phyloP scores from a whole-genome alignment of 2,329 filamentous ascomycete genomes.

The Aspergillus bombycis region DNA sequence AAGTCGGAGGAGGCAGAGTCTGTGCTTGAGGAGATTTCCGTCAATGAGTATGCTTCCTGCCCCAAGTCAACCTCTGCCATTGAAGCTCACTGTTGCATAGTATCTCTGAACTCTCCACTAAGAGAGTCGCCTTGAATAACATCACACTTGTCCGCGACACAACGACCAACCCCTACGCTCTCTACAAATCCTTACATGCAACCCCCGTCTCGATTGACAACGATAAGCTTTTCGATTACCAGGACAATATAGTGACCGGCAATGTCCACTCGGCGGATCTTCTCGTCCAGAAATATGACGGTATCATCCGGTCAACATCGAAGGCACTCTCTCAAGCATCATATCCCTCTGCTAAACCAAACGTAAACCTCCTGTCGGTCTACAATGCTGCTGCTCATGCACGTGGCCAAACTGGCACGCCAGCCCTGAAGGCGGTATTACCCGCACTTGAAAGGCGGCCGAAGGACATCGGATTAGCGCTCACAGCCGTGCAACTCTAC shows the following conservation, averaged over 20 bases:
- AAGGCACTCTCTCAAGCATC: slow-evolving; percentile 53
- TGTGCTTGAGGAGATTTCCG: slow-evolving; percentile 54
- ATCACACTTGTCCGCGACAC: slow-evolving; percentile 52
- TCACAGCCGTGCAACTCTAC: slow-evolving; percentile 83
- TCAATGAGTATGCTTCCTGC: slow-evolving; percentile 48
- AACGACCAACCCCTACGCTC: slow-evolving; percentile 59
- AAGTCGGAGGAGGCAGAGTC: slow-evolving; percentile 59
- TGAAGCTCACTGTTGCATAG: slow-evolving; percentile 35
- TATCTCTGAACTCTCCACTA: slow-evolving; percentile 61
- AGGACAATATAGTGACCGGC: slow-evolving; percentile 56
- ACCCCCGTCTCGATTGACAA: slow-evolving; percentile 50
- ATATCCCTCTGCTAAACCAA: slow-evolving; percentile 53
- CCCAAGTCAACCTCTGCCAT: not conserved
- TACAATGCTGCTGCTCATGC: slow-evolving; percentile 76
- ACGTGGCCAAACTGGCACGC: slow-evolving; percentile 60
- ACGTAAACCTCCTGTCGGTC: slow-evolving; percentile 61
- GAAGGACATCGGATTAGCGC: slow-evolving; percentile 75
- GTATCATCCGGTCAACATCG: slow-evolving; percentile 59
- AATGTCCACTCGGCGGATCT: slow-evolving; percentile 61
- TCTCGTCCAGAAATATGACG: slow-evolving; percentile 62
- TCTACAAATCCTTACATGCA: slow-evolving; percentile 59
- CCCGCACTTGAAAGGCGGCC: slow-evolving; percentile 73
- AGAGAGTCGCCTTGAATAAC: slow-evolving; percentile 64
- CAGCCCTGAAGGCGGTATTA: slow-evolving; percentile 70
- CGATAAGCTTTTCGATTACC: slow-evolving; percentile 63